Conservation (phyloP, 257 asterid genomes). For the Solanum raphanifolium region DNA sequence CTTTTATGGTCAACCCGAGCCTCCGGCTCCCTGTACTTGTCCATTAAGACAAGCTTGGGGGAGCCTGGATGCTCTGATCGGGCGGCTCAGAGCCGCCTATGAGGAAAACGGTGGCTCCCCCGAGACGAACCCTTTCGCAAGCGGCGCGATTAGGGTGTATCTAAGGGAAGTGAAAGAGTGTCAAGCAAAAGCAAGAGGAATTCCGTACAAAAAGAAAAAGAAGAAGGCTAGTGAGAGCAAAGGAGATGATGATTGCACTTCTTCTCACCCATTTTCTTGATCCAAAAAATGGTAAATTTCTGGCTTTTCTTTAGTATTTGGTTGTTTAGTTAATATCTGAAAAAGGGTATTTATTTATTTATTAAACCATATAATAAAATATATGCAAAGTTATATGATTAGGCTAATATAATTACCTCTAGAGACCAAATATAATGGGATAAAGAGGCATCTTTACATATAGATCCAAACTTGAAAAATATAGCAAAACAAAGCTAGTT, state of each 20-base stretch:
- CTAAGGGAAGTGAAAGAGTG: conserved; percentile 67
- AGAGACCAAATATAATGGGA: background rate
- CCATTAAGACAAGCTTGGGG: conserved; percentile 83
- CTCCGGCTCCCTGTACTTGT: conserved; percentile 70
- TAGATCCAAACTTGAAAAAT: background rate
- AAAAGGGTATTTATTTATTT: background rate
- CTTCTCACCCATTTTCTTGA: conserved; percentile 41
- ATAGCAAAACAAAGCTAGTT: background rate
- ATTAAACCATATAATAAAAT: background rate
- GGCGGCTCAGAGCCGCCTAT: conserved; percentile 70
- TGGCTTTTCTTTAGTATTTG: background rate
- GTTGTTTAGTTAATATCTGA: background rate
- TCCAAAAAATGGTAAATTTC: conserved; percentile 4
- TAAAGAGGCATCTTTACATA: background rate
- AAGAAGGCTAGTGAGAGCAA: conserved; percentile 20
- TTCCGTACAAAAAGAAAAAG: conserved; percentile 71
- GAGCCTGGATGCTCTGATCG: conserved; percentile 67
- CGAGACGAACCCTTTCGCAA: conserved; percentile 64
- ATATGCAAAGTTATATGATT: background rate
- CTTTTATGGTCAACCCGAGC: conserved; percentile 73
- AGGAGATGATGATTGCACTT: conserved; percentile 28
- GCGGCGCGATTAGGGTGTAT: conserved; percentile 54
- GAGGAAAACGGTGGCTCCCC: conserved; percentile 78
- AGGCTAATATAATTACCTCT: background rate
- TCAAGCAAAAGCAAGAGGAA: conserved; percentile 63